Evolutionary conservation across 2,329 filamentous ascomycete genomes (phyloP), one percentile per base, ranked within the genome.

Genomic region (Paecilomyces sp.): DNA sequence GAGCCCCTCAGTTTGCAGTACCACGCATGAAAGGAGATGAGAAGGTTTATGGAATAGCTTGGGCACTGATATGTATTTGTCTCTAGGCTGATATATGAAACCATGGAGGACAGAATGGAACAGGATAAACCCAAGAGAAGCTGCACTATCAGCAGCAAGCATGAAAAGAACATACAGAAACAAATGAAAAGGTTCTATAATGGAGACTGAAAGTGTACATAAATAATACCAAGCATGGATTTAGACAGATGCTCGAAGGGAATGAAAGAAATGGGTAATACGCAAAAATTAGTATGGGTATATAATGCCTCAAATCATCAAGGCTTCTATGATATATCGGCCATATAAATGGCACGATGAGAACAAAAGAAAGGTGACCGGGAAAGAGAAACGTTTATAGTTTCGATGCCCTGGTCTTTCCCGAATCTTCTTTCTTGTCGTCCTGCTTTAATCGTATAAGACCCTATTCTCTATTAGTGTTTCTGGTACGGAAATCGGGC

Each of bases 381-480:
- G 13, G 18, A n/a, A 30, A 54, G 24, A 28, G 25, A 30, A 24
- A 9, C 9, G 13, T 28, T 13, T 28, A 53, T 53, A 53, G 22
- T 31, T 25, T 28, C 55, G 18, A 65, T 25, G 66, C 58, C 56
- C 68, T 64, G 24, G 62, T 25, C 15, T 24, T 31, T 3, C 15
- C n/a, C 22, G 55, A 56, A 30, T 25, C 25, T 9, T 50, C 24
- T 8, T 15, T 54, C 31, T 62, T 58, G 36, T 72, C 71, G 53
- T 78, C 75, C 65, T 80, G 79, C 65, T 76, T 75, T 63, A 80
- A 69, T 50, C 79, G 73, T 13, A 80, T 76, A 56, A 80, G 74
- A 7, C 79, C 79, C 77, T 79, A 57, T 53, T 57, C 34, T 56
- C 68, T 63, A 68, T 65, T 57, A 57, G 41, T 36, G n/a, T 36